phyloP scores from a whole-genome alignment of 192 early-diverging fungal species.

The Lobosporangium transversale region DNA sequence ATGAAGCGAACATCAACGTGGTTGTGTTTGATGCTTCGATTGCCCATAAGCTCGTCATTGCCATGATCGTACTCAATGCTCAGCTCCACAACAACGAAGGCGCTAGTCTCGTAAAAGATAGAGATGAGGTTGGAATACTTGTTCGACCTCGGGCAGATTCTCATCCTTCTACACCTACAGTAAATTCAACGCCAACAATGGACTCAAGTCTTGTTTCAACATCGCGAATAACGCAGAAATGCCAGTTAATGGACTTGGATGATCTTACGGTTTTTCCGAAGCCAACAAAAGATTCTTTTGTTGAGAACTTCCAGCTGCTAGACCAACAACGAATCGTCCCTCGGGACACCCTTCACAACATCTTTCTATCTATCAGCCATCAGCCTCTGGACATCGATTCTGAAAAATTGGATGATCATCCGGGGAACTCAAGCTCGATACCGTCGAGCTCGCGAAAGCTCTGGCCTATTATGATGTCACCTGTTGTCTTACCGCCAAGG shows the following conservation, averaged over 20 bases:
- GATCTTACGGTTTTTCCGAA: conserved; percentile 32
- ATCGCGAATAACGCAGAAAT: conserved; percentile 8
- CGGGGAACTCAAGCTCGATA: background rate
- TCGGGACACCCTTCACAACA: conserved; percentile 28
- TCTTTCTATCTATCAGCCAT: conserved; percentile 50
- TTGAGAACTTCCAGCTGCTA: conserved; percentile 43
- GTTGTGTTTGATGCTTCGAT: conserved; percentile 63
- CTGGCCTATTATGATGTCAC: conserved; percentile 44
- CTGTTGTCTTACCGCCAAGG: conserved; percentile 60
- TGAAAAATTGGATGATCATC: conserved; percentile 36
- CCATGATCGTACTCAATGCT: conserved; percentile 72
- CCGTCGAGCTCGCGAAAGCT: conserved; percentile 21
- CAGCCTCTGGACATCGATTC: conserved; percentile 60
- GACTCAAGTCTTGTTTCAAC: conserved; percentile 15
- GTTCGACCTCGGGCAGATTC: conserved; percentile 32
- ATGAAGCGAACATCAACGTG: conserved; percentile 67
- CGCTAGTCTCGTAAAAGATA: conserved; percentile 26
- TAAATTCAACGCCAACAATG: conserved; percentile 41
- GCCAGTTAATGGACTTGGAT: conserved; percentile 36
- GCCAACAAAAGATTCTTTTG: conserved; percentile 37
- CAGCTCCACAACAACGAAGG: conserved; percentile 63
- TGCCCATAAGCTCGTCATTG: conserved; percentile 67
- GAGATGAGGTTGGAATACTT: conserved; percentile 41
- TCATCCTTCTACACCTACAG: conserved; percentile 46
- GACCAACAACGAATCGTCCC: conserved; percentile 46